Conservation (phyloP, 176 grass and related monocot genomes). For the Tillandsia leiboldiana region DNA sequence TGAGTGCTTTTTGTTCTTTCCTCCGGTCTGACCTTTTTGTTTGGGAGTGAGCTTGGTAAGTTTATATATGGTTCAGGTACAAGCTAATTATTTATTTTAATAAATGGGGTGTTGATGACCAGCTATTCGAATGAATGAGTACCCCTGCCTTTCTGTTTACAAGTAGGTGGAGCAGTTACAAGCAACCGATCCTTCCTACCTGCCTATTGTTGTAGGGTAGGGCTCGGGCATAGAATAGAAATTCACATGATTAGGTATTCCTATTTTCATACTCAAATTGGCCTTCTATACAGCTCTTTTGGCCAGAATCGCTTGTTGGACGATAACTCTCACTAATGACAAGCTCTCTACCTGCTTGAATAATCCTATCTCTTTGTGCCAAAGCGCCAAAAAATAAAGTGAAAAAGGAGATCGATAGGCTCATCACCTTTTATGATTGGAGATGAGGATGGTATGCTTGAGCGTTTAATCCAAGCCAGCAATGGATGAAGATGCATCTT, state of each 20-base stretch:
- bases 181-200: neutral
- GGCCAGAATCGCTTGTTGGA: conserved; percentile 2
- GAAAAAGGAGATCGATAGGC: neutral
- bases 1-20: conserved; percentile 1
- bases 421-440: no score
- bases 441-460: no score
- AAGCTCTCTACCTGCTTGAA: conserved; percentile 2
- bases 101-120: conserved; percentile 1
- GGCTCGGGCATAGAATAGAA: neutral
- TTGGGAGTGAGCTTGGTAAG: neutral
- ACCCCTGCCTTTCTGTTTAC: neutral
- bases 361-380: neutral
- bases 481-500: no score
- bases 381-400: neutral
- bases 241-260: neutral
- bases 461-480: no score
- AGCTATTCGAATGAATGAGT: conserved; percentile 1
- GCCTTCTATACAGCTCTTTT: conserved; percentile 1
- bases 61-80: neutral
- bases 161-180: conserved; percentile 2
- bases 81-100: neutral
- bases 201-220: conserved; percentile 1
- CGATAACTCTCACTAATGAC: conserved; percentile 2
- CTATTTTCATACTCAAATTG: conserved; percentile 1
- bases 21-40: neutral